Evolutionary conservation across 257 asterid species (phyloP).

Genomic region (Solanum piurae): DNA sequence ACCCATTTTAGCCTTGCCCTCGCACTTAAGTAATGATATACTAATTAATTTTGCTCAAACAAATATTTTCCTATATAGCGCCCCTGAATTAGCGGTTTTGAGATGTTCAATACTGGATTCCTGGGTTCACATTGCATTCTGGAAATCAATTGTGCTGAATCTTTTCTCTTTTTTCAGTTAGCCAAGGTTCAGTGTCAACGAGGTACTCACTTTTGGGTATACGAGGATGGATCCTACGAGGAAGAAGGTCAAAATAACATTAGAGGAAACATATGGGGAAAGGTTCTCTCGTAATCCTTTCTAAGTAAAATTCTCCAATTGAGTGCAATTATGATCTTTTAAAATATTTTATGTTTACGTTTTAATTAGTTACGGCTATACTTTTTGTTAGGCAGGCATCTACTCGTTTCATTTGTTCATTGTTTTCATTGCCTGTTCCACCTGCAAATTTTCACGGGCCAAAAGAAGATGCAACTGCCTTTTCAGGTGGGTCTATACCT

Average conservation of each 20-base stretch:
- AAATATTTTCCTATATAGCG: neutral
- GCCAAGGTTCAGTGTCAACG: constrained; percentile 63
- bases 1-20: neutral
- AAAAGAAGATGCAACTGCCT: constrained; percentile 18
- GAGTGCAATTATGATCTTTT: neutral
- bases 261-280: constrained; percentile 70
- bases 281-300: constrained; percentile 39
- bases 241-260: constrained; percentile 87
- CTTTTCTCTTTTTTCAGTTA: constrained; percentile 31
- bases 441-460: constrained; percentile 22
- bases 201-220: constrained; percentile 72
- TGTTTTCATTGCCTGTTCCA: constrained; percentile 62
- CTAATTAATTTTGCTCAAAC: neutral
- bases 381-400: constrained; percentile 58
- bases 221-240: constrained; percentile 77
- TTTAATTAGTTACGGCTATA: constrained; percentile 30
- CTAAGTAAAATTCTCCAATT: neutral
- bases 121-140: neutral
- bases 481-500: constrained; percentile 23
- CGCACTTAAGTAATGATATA: neutral
- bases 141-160: neutral
- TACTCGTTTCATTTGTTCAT: constrained; percentile 54
- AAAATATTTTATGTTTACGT: neutral
- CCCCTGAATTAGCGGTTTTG: neutral
- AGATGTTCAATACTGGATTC: neutral